Conservation (phyloP, 352 stramenopile genomes). For the Globisporangium alternatum region DNA sequence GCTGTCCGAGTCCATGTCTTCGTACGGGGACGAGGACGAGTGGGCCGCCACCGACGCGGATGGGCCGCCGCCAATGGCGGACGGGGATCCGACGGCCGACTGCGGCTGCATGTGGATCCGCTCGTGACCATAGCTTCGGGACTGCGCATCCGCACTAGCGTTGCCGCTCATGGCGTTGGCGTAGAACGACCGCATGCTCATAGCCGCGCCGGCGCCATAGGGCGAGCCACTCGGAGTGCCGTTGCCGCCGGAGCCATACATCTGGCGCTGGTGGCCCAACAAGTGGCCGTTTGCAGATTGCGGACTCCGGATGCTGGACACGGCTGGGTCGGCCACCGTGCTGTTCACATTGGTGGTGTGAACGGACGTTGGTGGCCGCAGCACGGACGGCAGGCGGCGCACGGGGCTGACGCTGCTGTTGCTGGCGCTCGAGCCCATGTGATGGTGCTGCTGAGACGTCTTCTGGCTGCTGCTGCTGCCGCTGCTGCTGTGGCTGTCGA, state of each 20-base stretch:
- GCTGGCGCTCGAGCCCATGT: conserved; percentile 22
- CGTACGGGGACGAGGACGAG: conserved; percentile 1
- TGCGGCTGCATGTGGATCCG: conserved; percentile 6
- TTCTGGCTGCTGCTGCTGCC: not conserved
- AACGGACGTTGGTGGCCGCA: conserved; percentile 19
- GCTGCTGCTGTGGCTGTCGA: conserved; percentile 7
- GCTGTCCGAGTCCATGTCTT: conserved; percentile 12
- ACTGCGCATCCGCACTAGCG: conserved; percentile 14
- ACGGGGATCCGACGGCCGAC: conserved; percentile 2
- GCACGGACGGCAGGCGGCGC: conserved; percentile 34
- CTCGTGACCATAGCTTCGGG: conserved; percentile 12
- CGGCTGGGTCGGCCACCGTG: conserved; percentile 9
- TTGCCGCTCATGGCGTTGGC: conserved; percentile 23
- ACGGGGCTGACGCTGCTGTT: conserved; percentile 27
- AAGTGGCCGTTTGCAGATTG: conserved; percentile 7
- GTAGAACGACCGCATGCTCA: conserved; percentile 23
- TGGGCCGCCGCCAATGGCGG: not conserved
- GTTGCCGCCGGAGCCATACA: conserved; percentile 19
- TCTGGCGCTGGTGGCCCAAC: conserved; percentile 21
- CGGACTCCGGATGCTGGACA: conserved; percentile 18
- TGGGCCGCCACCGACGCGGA: conserved; percentile 1
- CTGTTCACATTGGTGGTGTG: conserved; percentile 2
- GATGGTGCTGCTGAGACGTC: not conserved
- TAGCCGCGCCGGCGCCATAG: conserved; percentile 19
- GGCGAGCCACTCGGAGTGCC: conserved; percentile 19